These are phyloP conservation scores for Gyromitra esculenta DNA, from an alignment of 2,329 filamentous ascomycete species.

Conservation along the genomic window DNA sequence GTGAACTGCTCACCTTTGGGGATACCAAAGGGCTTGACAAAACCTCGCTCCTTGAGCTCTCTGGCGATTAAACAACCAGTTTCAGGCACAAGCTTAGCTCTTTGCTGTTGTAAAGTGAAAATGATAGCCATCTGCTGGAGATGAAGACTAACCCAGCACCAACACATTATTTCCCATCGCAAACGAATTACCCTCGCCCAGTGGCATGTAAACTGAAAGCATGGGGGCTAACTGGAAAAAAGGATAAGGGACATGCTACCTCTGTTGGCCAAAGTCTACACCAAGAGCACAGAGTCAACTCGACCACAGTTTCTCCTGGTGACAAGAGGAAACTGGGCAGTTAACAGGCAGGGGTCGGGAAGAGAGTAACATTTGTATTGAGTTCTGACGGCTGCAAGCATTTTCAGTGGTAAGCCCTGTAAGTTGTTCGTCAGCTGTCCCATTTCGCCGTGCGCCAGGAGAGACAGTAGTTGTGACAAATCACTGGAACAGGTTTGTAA, in stretches of 20 bases:
- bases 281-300: neutral
- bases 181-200: neutral
- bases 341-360: too few relatives aligned
- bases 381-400: too few relatives aligned
- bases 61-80: neutral
- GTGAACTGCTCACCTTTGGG: too few relatives aligned
- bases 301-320: neutral
- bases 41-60: too few relatives aligned
- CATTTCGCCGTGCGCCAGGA: too few relatives aligned
- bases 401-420: too few relatives aligned
- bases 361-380: too few relatives aligned
- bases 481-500: neutral
- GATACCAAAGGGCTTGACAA: too few relatives aligned
- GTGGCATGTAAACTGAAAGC: neutral
- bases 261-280: neutral
- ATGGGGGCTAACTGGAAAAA: conserved; percentile 1
- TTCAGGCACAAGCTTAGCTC: neutral
- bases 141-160: neutral
- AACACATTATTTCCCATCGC: neutral
- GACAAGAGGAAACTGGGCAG: too few relatives aligned
- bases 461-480: neutral
- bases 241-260: neutral
- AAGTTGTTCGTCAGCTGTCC: too few relatives aligned
- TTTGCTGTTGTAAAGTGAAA: neutral
- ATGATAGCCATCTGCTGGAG: neutral